A percentile compares a stretch with the other conserved stretches of the same genome.
Evolutionary conservation across 1,139 yeast species (phyloP).

Genomic region (Hyphopichia wangnamkhiaoensis): DNA sequence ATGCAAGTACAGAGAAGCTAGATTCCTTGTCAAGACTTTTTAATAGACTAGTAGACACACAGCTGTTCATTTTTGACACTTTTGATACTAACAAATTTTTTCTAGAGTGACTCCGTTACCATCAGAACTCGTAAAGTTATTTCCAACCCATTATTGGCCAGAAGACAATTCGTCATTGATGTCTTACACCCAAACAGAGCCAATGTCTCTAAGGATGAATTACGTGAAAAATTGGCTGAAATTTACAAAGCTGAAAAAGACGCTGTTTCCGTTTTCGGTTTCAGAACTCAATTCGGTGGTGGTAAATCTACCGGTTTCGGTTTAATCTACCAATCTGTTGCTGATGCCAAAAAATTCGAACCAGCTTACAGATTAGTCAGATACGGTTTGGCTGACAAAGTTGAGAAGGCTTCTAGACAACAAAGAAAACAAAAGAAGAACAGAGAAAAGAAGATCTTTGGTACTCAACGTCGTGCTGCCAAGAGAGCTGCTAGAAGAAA

Average conservation of each 20-base stretch:
- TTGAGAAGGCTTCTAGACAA: conserved; percentile 98
- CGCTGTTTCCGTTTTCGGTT: conserved; percentile 97
- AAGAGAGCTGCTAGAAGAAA: conserved; percentile 81
- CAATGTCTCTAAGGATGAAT: conserved; percentile 98
- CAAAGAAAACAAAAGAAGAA: conserved; percentile 99
- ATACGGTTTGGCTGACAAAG: conserved; percentile 95
- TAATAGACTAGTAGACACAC: too few species aligned
- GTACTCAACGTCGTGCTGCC: conserved; percentile 96
- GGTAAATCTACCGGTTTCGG: conserved; percentile 99
- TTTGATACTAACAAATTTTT: too few species aligned
- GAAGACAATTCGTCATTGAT: conserved; percentile 99
- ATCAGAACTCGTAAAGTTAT: conserved; percentile 99
- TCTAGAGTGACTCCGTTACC: conserved; percentile 96
- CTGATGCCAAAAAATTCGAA: conserved; percentile 98
- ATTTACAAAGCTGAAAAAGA: conserved; percentile 98
- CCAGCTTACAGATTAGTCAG: conserved; percentile 99
- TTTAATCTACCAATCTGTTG: conserved; percentile 96
- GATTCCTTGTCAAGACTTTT: too few species aligned
- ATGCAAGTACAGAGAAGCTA: too few species aligned
- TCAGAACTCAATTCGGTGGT: conserved; percentile 99
- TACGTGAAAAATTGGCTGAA: conserved; percentile 95
- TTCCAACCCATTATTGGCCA: conserved; percentile 98
- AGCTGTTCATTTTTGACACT: too few species aligned
- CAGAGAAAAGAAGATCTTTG: conserved; percentile 99
- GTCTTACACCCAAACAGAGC: conserved; percentile 99